Conservation (phyloP, 495 filamentous ascomycete genomes). For the Annulohypoxylon stygium region DNA sequence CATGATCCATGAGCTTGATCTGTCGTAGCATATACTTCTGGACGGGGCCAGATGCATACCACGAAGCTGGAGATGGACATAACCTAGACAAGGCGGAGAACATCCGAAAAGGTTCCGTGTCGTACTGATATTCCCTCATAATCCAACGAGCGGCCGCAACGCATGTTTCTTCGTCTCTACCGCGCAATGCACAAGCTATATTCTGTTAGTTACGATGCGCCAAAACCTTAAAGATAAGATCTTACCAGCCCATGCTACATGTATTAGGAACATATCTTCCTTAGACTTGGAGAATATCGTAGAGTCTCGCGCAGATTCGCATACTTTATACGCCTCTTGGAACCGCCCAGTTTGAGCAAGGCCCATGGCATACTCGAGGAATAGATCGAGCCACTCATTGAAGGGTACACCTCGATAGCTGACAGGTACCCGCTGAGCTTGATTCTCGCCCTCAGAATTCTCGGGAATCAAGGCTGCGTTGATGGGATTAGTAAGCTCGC, state of each 20-base stretch:
- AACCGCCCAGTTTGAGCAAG: slow-evolving; percentile 69
- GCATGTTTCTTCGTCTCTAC: slow-evolving; percentile 82
- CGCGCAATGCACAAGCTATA: slow-evolving; percentile 81
- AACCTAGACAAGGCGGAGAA: slow-evolving; percentile 78
- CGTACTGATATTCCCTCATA: slow-evolving; percentile 86
- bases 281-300: slow-evolving; percentile 81
- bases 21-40: slow-evolving; percentile 92
- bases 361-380: slow-evolving; percentile 83
- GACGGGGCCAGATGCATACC: slow-evolving; percentile 70
- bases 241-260: slow-evolving; percentile 83
- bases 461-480: slow-evolving; percentile 41
- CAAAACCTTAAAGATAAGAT: neutral
- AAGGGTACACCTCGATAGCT: slow-evolving; percentile 83
- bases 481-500: slow-evolving; percentile 33
- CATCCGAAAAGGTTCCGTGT: slow-evolving; percentile 85
- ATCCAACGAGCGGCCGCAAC: slow-evolving; percentile 80
- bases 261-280: slow-evolving; percentile 75
- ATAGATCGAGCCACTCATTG: slow-evolving; percentile 88
- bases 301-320: slow-evolving; percentile 78
- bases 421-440: slow-evolving; percentile 42
- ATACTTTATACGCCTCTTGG: slow-evolving; percentile 79
- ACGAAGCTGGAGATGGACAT: slow-evolving; percentile 68
- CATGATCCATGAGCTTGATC: slow-evolving; percentile 87
- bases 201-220: slow-evolving; percentile 34
- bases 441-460: slow-evolving; percentile 33